Conservation (phyloP, 2,329 filamentous ascomycete genomes). For the Penicillium corylophilum region DNA sequence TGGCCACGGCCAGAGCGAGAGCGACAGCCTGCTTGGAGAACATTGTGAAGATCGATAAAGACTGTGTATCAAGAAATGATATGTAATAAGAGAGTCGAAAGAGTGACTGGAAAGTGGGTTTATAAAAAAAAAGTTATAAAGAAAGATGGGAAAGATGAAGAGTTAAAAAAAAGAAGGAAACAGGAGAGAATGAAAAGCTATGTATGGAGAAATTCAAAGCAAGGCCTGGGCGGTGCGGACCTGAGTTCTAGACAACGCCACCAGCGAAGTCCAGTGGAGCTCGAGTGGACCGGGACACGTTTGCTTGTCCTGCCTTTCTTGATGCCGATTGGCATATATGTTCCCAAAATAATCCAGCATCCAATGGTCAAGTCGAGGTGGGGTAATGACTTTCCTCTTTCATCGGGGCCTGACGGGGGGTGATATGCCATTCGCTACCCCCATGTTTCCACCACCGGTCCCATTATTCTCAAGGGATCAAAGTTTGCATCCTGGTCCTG, state of each 20-base stretch:
- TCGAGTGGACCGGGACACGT: slow-evolving; percentile 22
- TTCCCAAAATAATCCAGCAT: slow-evolving; percentile 19
- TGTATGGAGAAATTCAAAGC: slow-evolving; percentile 7
- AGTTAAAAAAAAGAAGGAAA: slow-evolving; percentile 8
- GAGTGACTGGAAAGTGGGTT: neutral
- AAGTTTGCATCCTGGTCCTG: slow-evolving; percentile 1
- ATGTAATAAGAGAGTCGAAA: slow-evolving; percentile 9
- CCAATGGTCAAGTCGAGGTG: slow-evolving; percentile 8
- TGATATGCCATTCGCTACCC: neutral
- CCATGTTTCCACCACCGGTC: neutral
- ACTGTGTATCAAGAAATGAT: slow-evolving; percentile 7
- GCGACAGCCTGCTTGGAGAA: slow-evolving; percentile 35
- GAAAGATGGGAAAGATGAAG: slow-evolving; percentile 2
- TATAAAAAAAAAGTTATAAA: slow-evolving; percentile 14
- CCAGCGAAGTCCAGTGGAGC: slow-evolving; percentile 12
- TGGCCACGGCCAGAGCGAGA: slow-evolving; percentile 34
- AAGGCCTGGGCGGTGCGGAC: slow-evolving; percentile 1
- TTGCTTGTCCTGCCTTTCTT: slow-evolving; percentile 10
- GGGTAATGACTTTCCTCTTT: too few species aligned
- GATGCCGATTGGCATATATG: slow-evolving; percentile 2
- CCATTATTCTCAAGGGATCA: neutral
- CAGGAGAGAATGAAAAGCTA: slow-evolving; percentile 8
- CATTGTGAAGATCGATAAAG: slow-evolving; percentile 27
- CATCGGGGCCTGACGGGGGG: neutral
- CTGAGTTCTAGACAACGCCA: slow-evolving; percentile 24